Percentiles rank a stretch among this genome's conserved stretches.
Conservation (phyloP, 2,329 filamentous ascomycete species). For the Apiospora hydei region DNA sequence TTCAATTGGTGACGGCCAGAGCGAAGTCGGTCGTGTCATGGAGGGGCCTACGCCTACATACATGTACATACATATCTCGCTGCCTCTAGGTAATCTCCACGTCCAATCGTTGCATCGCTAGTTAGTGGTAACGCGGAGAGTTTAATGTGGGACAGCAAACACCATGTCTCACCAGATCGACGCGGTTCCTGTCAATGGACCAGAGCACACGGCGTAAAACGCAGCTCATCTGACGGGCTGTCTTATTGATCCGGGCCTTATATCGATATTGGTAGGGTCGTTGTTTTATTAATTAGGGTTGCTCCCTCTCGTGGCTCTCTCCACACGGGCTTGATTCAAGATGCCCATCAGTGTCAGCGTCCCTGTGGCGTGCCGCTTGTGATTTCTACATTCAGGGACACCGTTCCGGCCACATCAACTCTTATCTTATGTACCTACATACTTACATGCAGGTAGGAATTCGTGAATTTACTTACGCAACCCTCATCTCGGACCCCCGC, state of each 20-base stretch:
- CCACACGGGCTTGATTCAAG: background rate
- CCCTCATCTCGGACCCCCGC: background rate
- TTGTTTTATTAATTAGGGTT: slow-evolving; percentile 1
- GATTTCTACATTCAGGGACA: background rate
- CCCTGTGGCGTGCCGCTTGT: too few relatives aligned
- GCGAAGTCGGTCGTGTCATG: background rate
- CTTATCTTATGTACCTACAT: background rate
- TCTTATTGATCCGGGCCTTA: slow-evolving; percentile 3
- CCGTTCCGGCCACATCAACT: background rate
- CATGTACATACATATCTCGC: too few relatives aligned
- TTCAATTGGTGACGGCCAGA: background rate
- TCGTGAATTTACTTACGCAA: background rate
- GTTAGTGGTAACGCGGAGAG: background rate
- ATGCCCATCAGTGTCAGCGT: background rate
- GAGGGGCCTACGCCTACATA: background rate
- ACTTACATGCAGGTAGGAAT: background rate
- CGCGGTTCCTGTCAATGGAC: background rate
- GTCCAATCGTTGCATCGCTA: background rate
- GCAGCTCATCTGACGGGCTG: background rate
- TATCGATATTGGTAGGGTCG: background rate
- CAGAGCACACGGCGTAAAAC: background rate
- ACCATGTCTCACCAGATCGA: background rate
- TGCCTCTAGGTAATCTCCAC: background rate
- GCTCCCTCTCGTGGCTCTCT: background rate
- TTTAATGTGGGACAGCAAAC: background rate